Evolutionary conservation across 1,139 yeast genomes (phyloP).

Genomic region (Saccharomyces pastorianus): DNA sequence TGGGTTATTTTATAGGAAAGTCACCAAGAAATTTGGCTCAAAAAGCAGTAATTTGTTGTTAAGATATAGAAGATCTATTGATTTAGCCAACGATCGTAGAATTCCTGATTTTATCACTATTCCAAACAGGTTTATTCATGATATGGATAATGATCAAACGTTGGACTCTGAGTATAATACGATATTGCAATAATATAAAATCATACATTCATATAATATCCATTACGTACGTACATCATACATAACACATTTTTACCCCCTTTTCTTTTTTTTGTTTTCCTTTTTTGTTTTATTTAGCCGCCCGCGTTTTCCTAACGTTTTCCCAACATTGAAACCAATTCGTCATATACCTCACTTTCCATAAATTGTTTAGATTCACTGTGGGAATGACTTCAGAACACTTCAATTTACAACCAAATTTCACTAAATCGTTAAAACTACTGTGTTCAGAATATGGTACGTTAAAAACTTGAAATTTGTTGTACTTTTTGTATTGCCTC

Average conservation of each 20-base stretch:
- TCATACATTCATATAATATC: background rate
- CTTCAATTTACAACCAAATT: conserved; percentile 48
- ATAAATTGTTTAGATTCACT: conserved; percentile 47
- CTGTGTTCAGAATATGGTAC: conserved; percentile 94
- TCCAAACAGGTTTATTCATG: conserved; percentile 20
- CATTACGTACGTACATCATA: background rate
- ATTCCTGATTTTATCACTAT: conserved; percentile 24
- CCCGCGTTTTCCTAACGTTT: background rate
- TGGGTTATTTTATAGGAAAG: conserved; percentile 67
- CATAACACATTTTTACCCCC: background rate
- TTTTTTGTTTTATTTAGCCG: background rate
- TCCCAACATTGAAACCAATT: background rate
- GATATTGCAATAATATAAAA: conserved; percentile 4
- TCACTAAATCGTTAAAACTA: conserved; percentile 68
- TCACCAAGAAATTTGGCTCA: conserved; percentile 40
- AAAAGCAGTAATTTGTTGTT: conserved; percentile 27
- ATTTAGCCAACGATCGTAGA: conserved; percentile 25
- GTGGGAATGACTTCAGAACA: conserved; percentile 64
- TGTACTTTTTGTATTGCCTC: conserved; percentile 29
- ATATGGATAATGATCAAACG: conserved; percentile 16
- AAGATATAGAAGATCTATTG: conserved; percentile 23
- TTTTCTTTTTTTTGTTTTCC: no score
- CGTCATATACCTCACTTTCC: background rate
- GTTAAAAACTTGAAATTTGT: conserved; percentile 42
- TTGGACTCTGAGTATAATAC: conserved; percentile 21